phyloP scores from a whole-genome alignment of 2,329 filamentous ascomycete genomes.

The Fusarium sp. region DNA sequence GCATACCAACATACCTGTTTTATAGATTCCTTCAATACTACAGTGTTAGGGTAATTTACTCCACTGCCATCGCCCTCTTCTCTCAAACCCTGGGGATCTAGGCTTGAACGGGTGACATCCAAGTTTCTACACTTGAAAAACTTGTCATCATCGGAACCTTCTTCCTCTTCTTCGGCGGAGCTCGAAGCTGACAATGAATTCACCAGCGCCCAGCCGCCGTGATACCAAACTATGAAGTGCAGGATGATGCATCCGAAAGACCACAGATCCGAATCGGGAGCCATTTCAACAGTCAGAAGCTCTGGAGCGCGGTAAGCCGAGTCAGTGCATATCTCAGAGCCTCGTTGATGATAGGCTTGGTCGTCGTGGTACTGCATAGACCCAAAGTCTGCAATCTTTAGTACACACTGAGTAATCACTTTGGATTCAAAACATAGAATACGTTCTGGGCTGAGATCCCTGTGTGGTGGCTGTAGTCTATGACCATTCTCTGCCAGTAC shows the following conservation, averaged over 20 bases:
- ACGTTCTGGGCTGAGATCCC: background rate
- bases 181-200: background rate
- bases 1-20: background rate
- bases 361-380: background rate
- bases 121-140: background rate
- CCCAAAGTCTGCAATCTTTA: background rate
- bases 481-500: background rate
- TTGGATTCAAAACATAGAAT: background rate
- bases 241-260: background rate
- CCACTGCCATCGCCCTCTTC: rapidly evolving
- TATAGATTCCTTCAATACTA: background rate
- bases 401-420: background rate
- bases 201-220: background rate
- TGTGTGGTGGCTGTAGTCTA: background rate
- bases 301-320: background rate
- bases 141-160: background rate
- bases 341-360: background rate
- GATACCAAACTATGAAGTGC: background rate
- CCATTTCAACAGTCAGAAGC: rapidly evolving
- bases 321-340: background rate
- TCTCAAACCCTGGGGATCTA: rapidly evolving
- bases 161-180: background rate
- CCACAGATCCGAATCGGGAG: background rate
- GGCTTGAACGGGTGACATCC: background rate
- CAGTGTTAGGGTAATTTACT: background rate